Conservation (phyloP, 257 asterid species). For the Thymus quinquecostatus region DNA sequence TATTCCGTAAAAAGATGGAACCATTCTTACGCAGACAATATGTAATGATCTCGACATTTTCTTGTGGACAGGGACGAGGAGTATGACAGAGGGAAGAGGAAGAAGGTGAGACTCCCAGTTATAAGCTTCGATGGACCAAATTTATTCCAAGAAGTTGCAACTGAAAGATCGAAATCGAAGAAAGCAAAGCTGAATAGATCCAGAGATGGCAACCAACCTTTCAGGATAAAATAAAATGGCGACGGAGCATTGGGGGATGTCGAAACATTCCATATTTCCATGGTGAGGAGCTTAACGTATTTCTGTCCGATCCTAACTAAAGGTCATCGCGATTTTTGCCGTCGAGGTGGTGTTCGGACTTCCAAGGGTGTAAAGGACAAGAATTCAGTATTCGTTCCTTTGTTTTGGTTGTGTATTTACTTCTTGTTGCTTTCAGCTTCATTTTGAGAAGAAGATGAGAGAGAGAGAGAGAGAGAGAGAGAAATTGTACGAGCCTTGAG, state of each 20-base stretch:
- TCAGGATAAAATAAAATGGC: constrained; percentile 62
- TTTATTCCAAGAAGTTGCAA: constrained; percentile 76
- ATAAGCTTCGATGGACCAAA: constrained; percentile 64
- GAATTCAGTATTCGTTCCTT: background rate
- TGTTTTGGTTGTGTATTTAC: background rate
- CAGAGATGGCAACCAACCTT: constrained; percentile 53
- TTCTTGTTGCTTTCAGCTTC: constrained; percentile 34
- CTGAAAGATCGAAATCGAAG: constrained; percentile 43
- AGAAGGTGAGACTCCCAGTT: constrained; percentile 65
- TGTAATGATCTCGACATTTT: constrained; percentile 8
- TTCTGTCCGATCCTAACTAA: background rate
- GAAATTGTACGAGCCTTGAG: too few species aligned
- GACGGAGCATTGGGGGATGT: constrained; percentile 21
- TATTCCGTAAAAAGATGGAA: background rate
- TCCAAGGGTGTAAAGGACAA: background rate
- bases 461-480: constrained; percentile 3
- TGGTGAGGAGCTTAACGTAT: background rate
- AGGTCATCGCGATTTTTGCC: background rate
- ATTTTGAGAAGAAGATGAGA: constrained; percentile 39
- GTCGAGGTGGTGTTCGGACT: constrained; percentile 5
- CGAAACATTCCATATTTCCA: constrained; percentile 16
- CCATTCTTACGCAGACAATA: background rate
- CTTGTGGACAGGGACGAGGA: constrained; percentile 79
- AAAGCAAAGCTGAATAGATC: constrained; percentile 46
- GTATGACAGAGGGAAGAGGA: constrained; percentile 90